Evolutionary conservation across 78 protist species (phyloP), one percentile per base, ranked within the genome.

Genomic region (Blattamonas nauphoetae): DNA sequence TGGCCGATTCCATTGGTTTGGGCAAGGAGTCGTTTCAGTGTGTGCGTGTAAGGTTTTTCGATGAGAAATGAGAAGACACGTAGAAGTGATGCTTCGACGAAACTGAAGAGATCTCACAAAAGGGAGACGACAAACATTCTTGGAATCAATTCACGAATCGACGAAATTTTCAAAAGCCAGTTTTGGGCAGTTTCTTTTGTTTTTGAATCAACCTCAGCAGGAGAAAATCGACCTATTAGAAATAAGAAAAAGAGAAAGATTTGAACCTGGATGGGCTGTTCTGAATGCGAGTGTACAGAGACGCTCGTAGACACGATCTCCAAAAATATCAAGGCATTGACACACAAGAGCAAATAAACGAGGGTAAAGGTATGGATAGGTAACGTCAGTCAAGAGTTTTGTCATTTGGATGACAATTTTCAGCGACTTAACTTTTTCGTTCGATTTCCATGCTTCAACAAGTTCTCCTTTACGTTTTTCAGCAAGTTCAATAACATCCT

Each of bases 71-170:
- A 55, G 21, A 55, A 55, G 11, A 55, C 71, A 11, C 71, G 11
- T 21, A 55, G 71, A 55, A 55, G 71, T 55, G 71, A 11, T 55
- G 71, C 71, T 55, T 55, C 71, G 38, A 55, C 71, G n/a, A n/a
- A n/a, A n/a, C n/a, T n/a, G n/a, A n/a, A n/a, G n/a, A n/a, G n/a
- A n/a, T n/a, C n/a, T n/a, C n/a, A n/a, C n/a, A n/a, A n/a, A n/a
- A n/a, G 64, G 64, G 64, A 46, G 64, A 6, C 35, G 64, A 6
- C 64, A 11, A 21, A 79, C 45, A 79, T 6, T 4, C 83, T 4
- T 11, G 83, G 83, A 21, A 79, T 6, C 83, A 79, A 6, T 11
- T 79, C 83, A n/a, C 83, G 83, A 21, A 79, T 79, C 29, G 83
- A 79, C 83, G 83, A 6, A 6, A 79, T 36, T 21, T 79, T 79